A percentile compares a stretch with the other conserved stretches of the same genome.
These are phyloP conservation scores for Gomphus bonarii DNA, from an alignment of 1,284 basidiomycete genomes.

Conservation along the genomic window DNA sequence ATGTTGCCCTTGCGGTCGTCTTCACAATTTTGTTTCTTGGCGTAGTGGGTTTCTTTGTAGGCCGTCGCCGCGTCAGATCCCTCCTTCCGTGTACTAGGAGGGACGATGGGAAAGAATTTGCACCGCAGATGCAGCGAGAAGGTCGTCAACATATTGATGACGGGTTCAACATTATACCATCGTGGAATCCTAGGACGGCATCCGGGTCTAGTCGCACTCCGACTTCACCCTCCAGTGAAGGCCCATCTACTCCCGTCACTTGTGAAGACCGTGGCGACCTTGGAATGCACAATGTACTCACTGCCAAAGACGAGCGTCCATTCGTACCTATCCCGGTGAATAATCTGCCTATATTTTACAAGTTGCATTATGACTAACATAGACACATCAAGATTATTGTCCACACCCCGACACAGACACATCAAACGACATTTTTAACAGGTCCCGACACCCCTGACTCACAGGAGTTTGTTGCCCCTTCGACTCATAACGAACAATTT, in stretches of 20 bases:
- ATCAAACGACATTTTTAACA: background rate
- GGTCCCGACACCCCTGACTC: background rate
- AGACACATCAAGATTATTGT: background rate
- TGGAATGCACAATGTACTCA: background rate
- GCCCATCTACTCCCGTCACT: background rate
- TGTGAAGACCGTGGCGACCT: background rate
- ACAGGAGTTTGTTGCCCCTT: background rate
- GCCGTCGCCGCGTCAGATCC: background rate
- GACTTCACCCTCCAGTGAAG: background rate
- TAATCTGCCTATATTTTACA: background rate
- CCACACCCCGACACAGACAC: background rate
- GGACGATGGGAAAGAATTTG: background rate
- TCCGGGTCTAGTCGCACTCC: background rate
- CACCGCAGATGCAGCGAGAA: background rate
- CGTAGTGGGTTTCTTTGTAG: background rate
- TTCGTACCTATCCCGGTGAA: background rate
- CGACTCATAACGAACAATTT: background rate
- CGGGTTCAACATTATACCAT: background rate
- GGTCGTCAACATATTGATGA: background rate
- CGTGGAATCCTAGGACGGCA: background rate
- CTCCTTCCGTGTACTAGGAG: background rate
- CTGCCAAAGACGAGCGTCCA: background rate
- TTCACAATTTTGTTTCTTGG: background rate
- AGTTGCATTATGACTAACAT: background rate
- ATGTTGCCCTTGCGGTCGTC: conserved; percentile 3